These are phyloP conservation scores for Anisogramma anomala DNA, from an alignment of 2,329 filamentous ascomycete genomes.

Conservation along the genomic window DNA sequence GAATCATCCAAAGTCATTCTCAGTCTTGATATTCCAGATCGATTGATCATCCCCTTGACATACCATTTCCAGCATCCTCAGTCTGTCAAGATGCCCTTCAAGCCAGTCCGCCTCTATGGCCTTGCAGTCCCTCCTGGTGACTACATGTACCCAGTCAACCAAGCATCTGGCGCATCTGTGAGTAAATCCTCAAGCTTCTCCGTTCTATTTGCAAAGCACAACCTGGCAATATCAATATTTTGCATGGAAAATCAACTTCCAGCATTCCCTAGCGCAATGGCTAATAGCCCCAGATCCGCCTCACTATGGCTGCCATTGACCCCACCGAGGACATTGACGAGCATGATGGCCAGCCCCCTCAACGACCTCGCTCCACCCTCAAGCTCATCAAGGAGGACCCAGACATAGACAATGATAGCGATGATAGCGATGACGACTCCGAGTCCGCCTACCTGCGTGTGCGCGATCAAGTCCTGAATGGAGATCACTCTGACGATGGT, in stretches of 20 bases:
- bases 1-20: no score
- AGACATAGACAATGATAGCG: conserved; percentile 30
- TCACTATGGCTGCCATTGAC: conserved; percentile 98
- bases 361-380: conserved; percentile 67
- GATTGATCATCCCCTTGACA: no score
- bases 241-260: neutral
- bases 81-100: conserved; percentile 36
- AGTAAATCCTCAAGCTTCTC: conserved; percentile 31
- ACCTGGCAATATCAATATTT: neutral
- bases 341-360: conserved; percentile 50
- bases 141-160: conserved; percentile 65
- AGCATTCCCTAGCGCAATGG: neutral
- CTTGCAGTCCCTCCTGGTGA: conserved; percentile 81
- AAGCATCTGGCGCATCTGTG: conserved; percentile 72
- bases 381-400: conserved; percentile 71
- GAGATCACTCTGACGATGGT: conserved; percentile 36
- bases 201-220: neutral
- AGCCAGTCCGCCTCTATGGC: conserved; percentile 74
- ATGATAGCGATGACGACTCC: conserved; percentile 40
- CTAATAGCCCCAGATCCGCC: conserved; percentile 58
- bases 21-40: no score
- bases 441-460: conserved; percentile 59
- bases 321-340: conserved; percentile 66
- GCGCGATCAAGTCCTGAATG: conserved; percentile 37
- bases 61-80: neutral